Evolutionary conservation across 176 grass and related monocot species (phyloP).

Genomic region (Oryza australiensis): DNA sequence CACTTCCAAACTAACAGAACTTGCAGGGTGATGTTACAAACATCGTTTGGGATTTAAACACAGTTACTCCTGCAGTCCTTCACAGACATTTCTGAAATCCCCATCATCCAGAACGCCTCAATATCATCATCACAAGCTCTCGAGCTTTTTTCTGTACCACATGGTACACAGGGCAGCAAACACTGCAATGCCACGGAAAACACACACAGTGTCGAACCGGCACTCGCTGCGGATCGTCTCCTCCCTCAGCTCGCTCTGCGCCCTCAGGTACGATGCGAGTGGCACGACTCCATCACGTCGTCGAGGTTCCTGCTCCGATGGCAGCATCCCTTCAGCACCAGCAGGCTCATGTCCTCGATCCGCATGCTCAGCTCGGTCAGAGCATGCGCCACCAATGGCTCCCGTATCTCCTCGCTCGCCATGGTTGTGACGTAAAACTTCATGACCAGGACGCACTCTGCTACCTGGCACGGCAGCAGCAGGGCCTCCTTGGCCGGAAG

Average conservation of each 20-base stretch:
- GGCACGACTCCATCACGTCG: slow-evolving; percentile 48
- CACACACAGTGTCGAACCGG: slow-evolving; percentile 39
- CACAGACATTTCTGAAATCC: not conserved
- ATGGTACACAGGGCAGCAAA: slow-evolving; percentile 35
- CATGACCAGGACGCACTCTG: slow-evolving; percentile 42
- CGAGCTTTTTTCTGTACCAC: slow-evolving; percentile 43
- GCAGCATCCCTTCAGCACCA: slow-evolving; percentile 34
- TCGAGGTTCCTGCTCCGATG: slow-evolving; percentile 36
- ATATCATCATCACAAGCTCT: not conserved
- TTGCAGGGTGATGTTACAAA: not conserved
- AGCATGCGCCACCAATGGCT: not conserved
- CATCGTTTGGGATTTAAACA: not conserved
- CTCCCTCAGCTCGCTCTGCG: slow-evolving; percentile 42
- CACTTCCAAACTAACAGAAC: not conserved
- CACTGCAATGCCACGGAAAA: slow-evolving; percentile 32
- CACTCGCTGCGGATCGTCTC: slow-evolving; percentile 44
- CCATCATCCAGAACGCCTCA: not conserved
- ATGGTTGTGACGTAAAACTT: slow-evolving; percentile 28
- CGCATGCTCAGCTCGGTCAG: slow-evolving; percentile 41
- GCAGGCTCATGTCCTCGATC: slow-evolving; percentile 48
- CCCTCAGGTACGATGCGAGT: slow-evolving; percentile 40
- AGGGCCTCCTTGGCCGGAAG: slow-evolving; percentile 46
- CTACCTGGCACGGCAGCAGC: slow-evolving; percentile 35
- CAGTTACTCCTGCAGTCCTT: not conserved
- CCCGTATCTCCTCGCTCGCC: slow-evolving; percentile 3